Evolutionary conservation across 176 grass and related monocot genomes (phyloP), one percentile per base, ranked within the genome.

Genomic region (Pontederia paniculata): DNA sequence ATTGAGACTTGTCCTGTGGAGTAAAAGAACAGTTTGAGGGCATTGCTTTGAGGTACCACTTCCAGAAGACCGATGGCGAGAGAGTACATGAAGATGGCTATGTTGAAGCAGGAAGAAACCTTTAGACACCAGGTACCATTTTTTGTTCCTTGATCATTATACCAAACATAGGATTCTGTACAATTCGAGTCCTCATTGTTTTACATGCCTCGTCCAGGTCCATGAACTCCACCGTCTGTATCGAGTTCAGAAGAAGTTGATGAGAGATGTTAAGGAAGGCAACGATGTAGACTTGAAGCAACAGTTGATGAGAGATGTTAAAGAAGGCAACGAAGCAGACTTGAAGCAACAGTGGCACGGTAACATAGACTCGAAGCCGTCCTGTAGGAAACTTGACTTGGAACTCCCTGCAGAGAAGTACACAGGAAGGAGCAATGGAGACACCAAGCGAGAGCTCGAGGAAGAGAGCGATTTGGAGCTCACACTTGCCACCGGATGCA

Each of bases 61-160:
- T 8, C 9, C 19, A 53, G 21, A 9, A 60, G 58, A 42, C 12
- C 22, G 44, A 62, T 48, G 68, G 54, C 54, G 44, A 45, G 71
- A 58, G 72, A 89, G 50, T 73, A 60, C 43, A 76, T 89, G 48
- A 89, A 85, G 78, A 81, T 76, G 50, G 71, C 74, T 45, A 84
- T 89, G n/a, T 54, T 89, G 68, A 81, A 58, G 53, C 86, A 89
- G 49, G 86, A 89, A 54, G 74, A 75, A 47, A 89, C 63, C 48
- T 89, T 89, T 75, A 78, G 64, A 50, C 81, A 85, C 43, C 86
- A 89, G 86, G 86, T 84, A 81, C n/a, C 54, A 46, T 52, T 54
- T 47, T 11, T 56, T 17, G 37, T 19, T 1, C 55, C 64, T 41
- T 42, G 44, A 70, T 7, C 23, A 11, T 21, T 37, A 6, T 37